Base-by-base conservation (phyloP, 2,329 filamentous ascomycete genomes). In the Penicillium frequentans region DNA sequence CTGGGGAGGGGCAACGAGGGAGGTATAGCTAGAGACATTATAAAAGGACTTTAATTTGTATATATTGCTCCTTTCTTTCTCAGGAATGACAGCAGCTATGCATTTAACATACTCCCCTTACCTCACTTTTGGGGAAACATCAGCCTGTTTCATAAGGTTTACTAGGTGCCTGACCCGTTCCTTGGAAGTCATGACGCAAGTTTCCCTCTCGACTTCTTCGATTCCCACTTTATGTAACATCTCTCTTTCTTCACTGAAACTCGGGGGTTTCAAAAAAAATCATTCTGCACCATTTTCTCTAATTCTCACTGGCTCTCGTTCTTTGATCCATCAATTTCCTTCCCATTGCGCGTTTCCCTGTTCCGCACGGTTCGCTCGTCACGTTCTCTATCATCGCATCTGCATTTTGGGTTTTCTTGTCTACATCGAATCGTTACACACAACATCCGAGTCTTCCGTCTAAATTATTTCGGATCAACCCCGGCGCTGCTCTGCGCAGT, bases 1-100 rank as follows among this genome's bases (percentile, higher is more conserved):
- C 73, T 35, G 1, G 85, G 84, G 3, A 90, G 77, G n/a, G 81
- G 79, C 31, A 85, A 70, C 42, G 57, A 58, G 43, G 60, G 56
- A 24, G 43, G 35, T 42, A 55, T 43, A 56, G 54, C 49, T 53
- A 60, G 19, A 52, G 58, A 37, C 57, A 58, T 62, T 6, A 19
- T 58, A 21, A 24, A 19, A 7, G 4, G 21, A 35, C 27, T 48
- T 14, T 1, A 13, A 23, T 23, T 23, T 21, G 19, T 11, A 21
- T 19, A 39, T 39, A 39, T 39, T 19, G n/a, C 35, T 39, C 35
- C 35, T 39, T 48, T 49, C 5, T 27, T 14, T 39, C 26, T 46
- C 8, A 39, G n/a, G 44, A 39, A 37, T 42, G 35, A 42, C 19
- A 42, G 14, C 14, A 9, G n/a, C 14, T 37, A n/a, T 19, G 8